Base-by-base conservation (phyloP, 345 rosid species). In the Salix dunnii region DNA sequence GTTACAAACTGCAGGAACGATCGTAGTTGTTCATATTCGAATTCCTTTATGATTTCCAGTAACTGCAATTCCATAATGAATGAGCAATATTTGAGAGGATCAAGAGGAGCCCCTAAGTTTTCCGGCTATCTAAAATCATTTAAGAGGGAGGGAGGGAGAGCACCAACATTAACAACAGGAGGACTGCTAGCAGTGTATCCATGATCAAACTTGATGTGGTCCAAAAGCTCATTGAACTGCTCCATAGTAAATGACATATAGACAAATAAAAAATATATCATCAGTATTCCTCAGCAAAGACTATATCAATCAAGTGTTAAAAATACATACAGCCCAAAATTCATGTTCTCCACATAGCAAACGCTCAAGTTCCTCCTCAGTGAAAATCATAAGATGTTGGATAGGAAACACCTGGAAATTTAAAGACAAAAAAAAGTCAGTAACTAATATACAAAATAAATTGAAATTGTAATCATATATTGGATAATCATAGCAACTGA, bases 111-210 rank as follows among this genome's bases (percentile, higher is more conserved):
- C 43, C 43, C 43, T 40, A 40, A 40, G 38, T 11, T 9, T 40
- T 40, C 43, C 12, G 13, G 43, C 13, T 40, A 40, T 9, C 13
- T 10, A 40, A 40, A 9, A 2, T 40, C 9, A 40, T 40, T 36
- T 2, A 27, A 13, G 70, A 46, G 43, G 28, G 70, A 8, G 67
- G n/a, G 43, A n/a, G 71, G 16, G 69, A 40, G 23, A 68, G 70
- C 16, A 77, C 94, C 61, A 25, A 95, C 99, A 79, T 91, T 83
- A 75, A 81, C 68, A 68, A 95, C 76, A 1, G 97, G 97, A 76
- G 89, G 92, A 84, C 99, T 95, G 87, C 99, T 93, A 30, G 94
- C 91, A n/a, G 99, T 91, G 82, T 95, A 95, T 83, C 97, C 99
- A 75, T 95, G 99, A 86, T 95, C 99, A 48, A 93, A 93, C 88